Percentiles rank a stretch among this genome's conserved stretches.
Evolutionary conservation across 208 protist genomes (phyloP).

Genomic region (Trypanosomatidae sp.): DNA sequence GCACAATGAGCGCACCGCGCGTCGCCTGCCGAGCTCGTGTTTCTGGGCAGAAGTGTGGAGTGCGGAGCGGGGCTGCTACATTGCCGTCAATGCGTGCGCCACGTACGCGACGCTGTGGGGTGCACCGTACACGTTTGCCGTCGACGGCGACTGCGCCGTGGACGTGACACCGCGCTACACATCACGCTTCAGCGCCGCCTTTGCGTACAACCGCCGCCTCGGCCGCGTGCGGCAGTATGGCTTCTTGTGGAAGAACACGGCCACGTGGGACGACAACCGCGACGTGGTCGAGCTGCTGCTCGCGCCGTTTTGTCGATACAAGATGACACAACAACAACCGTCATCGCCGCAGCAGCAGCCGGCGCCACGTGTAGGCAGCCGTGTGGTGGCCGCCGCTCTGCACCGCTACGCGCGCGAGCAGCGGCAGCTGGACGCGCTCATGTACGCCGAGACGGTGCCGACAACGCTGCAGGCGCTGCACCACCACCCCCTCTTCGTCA

Average conservation of each 20-base stretch:
- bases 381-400: too few species aligned
- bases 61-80: constrained; percentile 46
- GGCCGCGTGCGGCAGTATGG: constrained; percentile 36
- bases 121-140: constrained; percentile 69
- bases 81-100: constrained; percentile 74
- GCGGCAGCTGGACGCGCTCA: constrained; percentile 61
- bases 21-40: constrained; percentile 55
- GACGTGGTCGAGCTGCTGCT: constrained; percentile 64
- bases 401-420: constrained; percentile 28
- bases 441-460: constrained; percentile 71
- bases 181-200: constrained; percentile 63
- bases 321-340: neutral
- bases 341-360: too few species aligned
- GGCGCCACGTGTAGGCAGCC: too few species aligned
- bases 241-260: constrained; percentile 62
- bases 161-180: constrained; percentile 78
- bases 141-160: constrained; percentile 43
- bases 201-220: constrained; percentile 30
- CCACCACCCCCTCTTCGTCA: constrained; percentile 76
- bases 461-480: constrained; percentile 61
- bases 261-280: constrained; percentile 67
- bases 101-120: constrained; percentile 68
- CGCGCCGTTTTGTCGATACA: constrained; percentile 25
- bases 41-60: constrained; percentile 88
- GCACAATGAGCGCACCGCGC: too few species aligned